These are phyloP conservation scores for Delitschia confertaspora DNA, from an alignment of 495 filamentous ascomycete species.

Conservation along the genomic window DNA sequence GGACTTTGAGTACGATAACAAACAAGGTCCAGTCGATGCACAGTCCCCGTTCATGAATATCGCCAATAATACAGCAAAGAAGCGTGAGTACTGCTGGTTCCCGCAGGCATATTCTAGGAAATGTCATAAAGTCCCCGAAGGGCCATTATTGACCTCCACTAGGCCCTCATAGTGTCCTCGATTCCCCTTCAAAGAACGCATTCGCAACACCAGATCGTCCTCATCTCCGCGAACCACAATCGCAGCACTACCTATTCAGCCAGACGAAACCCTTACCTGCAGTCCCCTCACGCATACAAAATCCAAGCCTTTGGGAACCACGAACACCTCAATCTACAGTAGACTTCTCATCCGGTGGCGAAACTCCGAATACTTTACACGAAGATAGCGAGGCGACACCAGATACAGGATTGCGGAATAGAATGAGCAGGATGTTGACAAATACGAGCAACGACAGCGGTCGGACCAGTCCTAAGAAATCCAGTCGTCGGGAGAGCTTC, in stretches of 20 bases:
- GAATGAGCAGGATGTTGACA: slow-evolving; percentile 31
- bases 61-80: slow-evolving; percentile 11
- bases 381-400: slow-evolving; percentile 61
- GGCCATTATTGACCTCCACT: too few species aligned
- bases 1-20: slow-evolving; percentile 28
- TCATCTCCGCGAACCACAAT: slow-evolving; percentile 42
- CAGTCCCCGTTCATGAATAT: slow-evolving; percentile 22
- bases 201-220: slow-evolving; percentile 32
- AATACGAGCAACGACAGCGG: neutral
- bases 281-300: slow-evolving; percentile 66
- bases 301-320: slow-evolving; percentile 37
- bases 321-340: slow-evolving; percentile 56
- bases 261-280: slow-evolving; percentile 33
- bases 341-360: slow-evolving; percentile 64
- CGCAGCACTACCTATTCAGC: slow-evolving; percentile 38
- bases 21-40: slow-evolving; percentile 16
- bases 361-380: slow-evolving; percentile 60
- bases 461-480: slow-evolving; percentile 12
- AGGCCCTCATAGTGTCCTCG: slow-evolving; percentile 46
- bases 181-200: slow-evolving; percentile 43
- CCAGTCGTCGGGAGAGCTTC: slow-evolving; percentile 4
- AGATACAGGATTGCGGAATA: slow-evolving; percentile 41
- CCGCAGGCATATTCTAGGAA: too few species aligned
- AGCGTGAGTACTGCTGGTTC: slow-evolving; percentile 21
- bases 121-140: too few species aligned